Conservation (phyloP, 2,329 filamentous ascomycete species). For the Paecilomyces sp. region DNA sequence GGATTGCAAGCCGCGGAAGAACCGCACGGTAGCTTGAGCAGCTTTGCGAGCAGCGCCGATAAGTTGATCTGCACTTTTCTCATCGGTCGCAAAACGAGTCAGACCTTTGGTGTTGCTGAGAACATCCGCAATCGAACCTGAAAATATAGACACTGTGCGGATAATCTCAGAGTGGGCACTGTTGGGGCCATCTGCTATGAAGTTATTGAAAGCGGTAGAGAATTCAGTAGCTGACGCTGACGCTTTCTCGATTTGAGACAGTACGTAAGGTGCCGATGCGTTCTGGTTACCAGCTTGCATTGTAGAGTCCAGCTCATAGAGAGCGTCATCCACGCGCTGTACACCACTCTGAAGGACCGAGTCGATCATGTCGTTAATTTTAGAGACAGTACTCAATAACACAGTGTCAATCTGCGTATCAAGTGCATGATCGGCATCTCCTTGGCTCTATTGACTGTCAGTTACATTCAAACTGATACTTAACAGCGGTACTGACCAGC, state of each 20-base stretch:
- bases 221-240: constrained; percentile 94
- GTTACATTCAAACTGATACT: background rate
- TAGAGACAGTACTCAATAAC: constrained; percentile 76
- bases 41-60: constrained; percentile 76
- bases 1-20: constrained; percentile 90
- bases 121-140: constrained; percentile 86
- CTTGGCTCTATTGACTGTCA: constrained; percentile 49
- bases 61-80: constrained; percentile 85
- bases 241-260: constrained; percentile 96
- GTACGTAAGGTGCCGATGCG: constrained; percentile 84
- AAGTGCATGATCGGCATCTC: constrained; percentile 69
- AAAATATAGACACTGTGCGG: constrained; percentile 82
- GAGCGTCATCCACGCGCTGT: constrained; percentile 85
- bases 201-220: constrained; percentile 96
- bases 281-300: constrained; percentile 99
- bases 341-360: constrained; percentile 91
- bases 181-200: constrained; percentile 92
- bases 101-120: constrained; percentile 95
- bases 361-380: constrained; percentile 96
- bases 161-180: constrained; percentile 86
- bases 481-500: constrained; percentile 33
- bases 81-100: constrained; percentile 84
- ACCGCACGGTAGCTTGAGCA: constrained; percentile 80
- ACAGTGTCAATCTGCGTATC: constrained; percentile 89
- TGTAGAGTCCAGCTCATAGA: constrained; percentile 94